phyloP scores from a whole-genome alignment of 148 eudicot genomes.

The Camellia granthamiana region DNA sequence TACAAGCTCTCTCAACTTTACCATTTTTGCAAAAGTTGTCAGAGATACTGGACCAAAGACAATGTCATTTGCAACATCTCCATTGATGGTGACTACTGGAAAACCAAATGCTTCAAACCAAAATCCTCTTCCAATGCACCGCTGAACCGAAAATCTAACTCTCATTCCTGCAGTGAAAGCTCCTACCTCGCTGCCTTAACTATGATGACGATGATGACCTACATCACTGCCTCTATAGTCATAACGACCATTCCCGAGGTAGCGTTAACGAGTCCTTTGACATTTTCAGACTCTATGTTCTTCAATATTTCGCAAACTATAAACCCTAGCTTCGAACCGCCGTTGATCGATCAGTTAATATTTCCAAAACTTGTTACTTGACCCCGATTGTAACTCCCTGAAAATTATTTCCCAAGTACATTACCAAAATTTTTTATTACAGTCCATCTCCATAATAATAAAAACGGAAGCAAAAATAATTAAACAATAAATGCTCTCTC shows the following conservation, averaged over 20 bases:
- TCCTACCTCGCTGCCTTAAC: slow-evolving; percentile 38
- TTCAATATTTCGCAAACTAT: slow-evolving; percentile 11
- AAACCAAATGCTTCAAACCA: slow-evolving; percentile 34
- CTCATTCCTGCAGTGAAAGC: slow-evolving; percentile 39
- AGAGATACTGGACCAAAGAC: slow-evolving; percentile 66
- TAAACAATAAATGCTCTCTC: no score
- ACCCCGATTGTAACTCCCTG: no score
- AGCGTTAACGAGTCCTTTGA: no score
- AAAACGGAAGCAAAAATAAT: no score
- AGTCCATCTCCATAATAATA: no score
- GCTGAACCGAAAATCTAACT: slow-evolving; percentile 4
- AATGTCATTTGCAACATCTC: slow-evolving; percentile 63
- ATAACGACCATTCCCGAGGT: not conserved
- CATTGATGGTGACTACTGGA: slow-evolving; percentile 55
- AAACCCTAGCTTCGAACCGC: slow-evolving; percentile 16
- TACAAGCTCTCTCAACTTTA: slow-evolving; percentile 69
- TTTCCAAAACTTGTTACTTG: no score
- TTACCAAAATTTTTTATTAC: no score
- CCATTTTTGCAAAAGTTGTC: slow-evolving; percentile 53
- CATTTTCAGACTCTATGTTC: slow-evolving; percentile 11
- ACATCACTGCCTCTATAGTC: not conserved
- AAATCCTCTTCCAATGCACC: not conserved
- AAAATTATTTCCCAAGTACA: no score
- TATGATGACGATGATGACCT: not conserved
- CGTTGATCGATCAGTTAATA: slow-evolving; percentile 8